Percentiles rank a stretch among this genome's conserved stretches.
Evolutionary conservation across 192 early-diverging fungal genomes (phyloP).

Genomic region (Coemansia reversa): DNA sequence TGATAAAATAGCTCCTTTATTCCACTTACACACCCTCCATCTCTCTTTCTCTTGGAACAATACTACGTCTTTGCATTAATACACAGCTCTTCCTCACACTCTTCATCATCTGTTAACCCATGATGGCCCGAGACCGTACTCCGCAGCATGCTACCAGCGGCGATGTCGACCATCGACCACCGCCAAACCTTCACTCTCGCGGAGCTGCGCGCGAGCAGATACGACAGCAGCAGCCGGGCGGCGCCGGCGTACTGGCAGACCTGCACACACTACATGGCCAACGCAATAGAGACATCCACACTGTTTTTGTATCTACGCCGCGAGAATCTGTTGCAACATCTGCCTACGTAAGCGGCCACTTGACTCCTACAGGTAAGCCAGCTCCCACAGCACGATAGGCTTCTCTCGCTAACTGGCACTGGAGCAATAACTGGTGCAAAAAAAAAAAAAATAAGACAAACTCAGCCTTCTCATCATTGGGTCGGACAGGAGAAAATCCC

Average conservation of each 20-base stretch:
- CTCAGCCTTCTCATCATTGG: too few species aligned
- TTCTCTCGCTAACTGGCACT: too few species aligned
- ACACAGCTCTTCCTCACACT: too few species aligned
- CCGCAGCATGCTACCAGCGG: slow-evolving; percentile 13
- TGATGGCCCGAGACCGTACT: slow-evolving; percentile 4
- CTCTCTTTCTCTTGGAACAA: slow-evolving; percentile 7
- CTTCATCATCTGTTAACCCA: too few species aligned
- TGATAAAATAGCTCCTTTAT: too few species aligned
- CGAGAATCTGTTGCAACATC: slow-evolving; percentile 38
- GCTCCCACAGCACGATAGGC: background rate
- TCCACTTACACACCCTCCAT: background rate
- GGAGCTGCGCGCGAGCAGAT: slow-evolving; percentile 28
- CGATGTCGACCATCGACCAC: slow-evolving; percentile 2
- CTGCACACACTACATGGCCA: slow-evolving; percentile 26
- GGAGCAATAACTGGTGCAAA: background rate
- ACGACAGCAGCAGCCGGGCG: slow-evolving; percentile 19
- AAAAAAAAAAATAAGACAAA: background rate
- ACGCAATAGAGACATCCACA: slow-evolving; percentile 26
- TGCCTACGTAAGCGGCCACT: slow-evolving; percentile 50
- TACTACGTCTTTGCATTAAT: background rate
- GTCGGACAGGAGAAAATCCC: background rate
- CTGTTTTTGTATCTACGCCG: slow-evolving; percentile 35
- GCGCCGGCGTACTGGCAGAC: slow-evolving; percentile 34
- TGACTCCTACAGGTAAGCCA: slow-evolving; percentile 49
- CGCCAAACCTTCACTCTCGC: slow-evolving; percentile 34